Base-by-base conservation (phyloP, 2,329 filamentous ascomycete genomes). In the Thelonectria discophora region DNA sequence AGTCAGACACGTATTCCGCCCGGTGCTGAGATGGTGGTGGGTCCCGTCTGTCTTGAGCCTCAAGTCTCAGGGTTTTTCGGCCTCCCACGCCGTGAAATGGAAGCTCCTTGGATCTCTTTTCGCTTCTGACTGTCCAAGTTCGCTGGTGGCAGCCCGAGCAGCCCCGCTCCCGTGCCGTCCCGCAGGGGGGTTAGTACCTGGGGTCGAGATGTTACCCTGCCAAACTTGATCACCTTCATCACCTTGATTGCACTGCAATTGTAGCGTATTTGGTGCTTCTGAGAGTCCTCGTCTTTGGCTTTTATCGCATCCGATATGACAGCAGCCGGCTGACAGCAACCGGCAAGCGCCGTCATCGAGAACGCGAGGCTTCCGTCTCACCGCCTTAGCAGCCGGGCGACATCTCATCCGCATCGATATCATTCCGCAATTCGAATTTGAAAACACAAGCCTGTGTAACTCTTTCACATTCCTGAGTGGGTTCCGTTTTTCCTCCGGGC, bases 1-100 rank as follows among this genome's bases (percentile, higher is more conserved):
- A 54, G 56, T 59, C 43, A 52, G 49, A 58, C 18, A 56, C 50
- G 46, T 32, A 51, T n/a, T 6, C 21, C 32, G 48, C 3, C 21
- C 32, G 48, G 27, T 40, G 54, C 20, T 15, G 12, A 30, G 50
- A 18, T 21, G 21, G 37, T 45, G 58, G 46, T 24, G 37, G 45
- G 53, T 43, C 47, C 42, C 58, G 47, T 43, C 4, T 7, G 4
- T 4, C 7, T 24, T 24, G 42, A 55, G 42, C 51, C 51, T 34
- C 51, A 55, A 20, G 37, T 46, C 13, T 45, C 51, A 55, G 51
- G 51, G 51, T 55, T 30, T 43, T 13, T 11, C 6, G 11, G 12
- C 2, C 30, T 27, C 39, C 51, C 51, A 18, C 24, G 21, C 17
- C 39, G 32, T 27, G n/a, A 18, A 24, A 15, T n/a, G n/a, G 51